Percentiles rank a stretch among this genome's conserved stretches.
Conservation (phyloP, 1,284 basidiomycete genomes). For the Papiliotrema laurentii region DNA sequence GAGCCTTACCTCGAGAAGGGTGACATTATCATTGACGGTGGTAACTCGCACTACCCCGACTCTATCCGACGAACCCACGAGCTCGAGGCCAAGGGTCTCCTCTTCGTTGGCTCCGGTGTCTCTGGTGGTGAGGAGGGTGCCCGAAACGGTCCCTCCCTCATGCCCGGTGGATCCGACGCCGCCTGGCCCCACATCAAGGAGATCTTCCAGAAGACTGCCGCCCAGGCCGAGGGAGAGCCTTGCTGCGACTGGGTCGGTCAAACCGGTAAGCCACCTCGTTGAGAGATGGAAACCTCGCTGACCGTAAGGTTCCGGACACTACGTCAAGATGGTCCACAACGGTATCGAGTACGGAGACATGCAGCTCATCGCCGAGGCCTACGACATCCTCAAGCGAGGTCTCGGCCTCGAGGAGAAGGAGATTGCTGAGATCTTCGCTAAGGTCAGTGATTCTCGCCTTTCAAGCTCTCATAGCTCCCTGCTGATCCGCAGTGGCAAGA, state of each 20-base stretch:
- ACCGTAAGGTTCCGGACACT: constrained; percentile 98
- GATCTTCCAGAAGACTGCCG: constrained; percentile 97
- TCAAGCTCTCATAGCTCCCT: constrained; percentile 6
- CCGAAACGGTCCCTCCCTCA: constrained; percentile 93
- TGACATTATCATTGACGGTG: constrained; percentile 98
- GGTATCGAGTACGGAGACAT: constrained; percentile 99
- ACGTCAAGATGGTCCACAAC: constrained; percentile 59
- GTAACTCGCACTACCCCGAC: constrained; percentile 99
- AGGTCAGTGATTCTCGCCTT: constrained; percentile 29
- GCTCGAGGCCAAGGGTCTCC: constrained; percentile 87
- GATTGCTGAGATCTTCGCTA: constrained; percentile 81
- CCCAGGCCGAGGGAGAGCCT: constrained; percentile 90
- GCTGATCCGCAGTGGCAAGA: constrained; percentile 72
- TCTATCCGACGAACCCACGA: constrained; percentile 91
- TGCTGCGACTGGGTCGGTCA: constrained; percentile 99
- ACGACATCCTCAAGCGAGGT: constrained; percentile 97
- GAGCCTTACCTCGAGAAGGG: constrained; percentile 58
- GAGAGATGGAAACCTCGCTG: constrained; percentile 55
- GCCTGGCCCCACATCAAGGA: constrained; percentile 97
- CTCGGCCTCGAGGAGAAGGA: constrained; percentile 78
- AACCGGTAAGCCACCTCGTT: constrained; percentile 56
- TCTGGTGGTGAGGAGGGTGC: constrained; percentile 99
- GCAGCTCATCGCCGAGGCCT: constrained; percentile 98
- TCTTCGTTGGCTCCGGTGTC: constrained; percentile 98
- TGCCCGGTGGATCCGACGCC: constrained; percentile 93